Base-by-base conservation (phyloP, 78 protist genomes). In the Dictyostelium capitatum region DNA sequence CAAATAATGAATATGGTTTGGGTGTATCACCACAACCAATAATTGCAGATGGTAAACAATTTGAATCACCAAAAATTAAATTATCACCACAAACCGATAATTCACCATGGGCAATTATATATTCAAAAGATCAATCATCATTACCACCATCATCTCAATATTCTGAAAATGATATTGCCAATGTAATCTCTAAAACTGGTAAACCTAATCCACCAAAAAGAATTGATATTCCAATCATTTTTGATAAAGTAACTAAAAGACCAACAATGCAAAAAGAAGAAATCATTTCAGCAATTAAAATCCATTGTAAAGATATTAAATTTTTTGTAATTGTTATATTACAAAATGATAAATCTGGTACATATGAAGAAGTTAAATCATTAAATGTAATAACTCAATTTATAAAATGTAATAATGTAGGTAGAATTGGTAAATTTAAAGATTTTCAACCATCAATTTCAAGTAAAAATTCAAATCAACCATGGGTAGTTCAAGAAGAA, bases 341-440 rank as follows among this genome's bases (percentile, higher is more conserved):
- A n/a, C n/a, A 1, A n/a, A 48, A 67, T 15, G 56, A 23, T n/a
- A 25, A 64, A 2, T n/a, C 51, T 0, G 50, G 67, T 17, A 69
- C 65, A 6, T 32, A 10, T 1, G 69, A 67, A 28, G 69, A 81
- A 28, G 47, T 9, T 3, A n/a, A 6, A 14, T 10, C 89, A 47
- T 30, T 48, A 1, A 81, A 65, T 4, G 89, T 81, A 17, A 14
- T 81, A 14, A 81, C 89, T 17, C 89, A 81, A 50, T 81, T 78
- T 51, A 73, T 73, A 3, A 2, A 5, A 3, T 6, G 11, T 4
- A n/a, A n/a, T n/a, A n/a, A n/a, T n/a, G n/a, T n/a, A n/a, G 47
- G 48, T 8, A 47, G 11, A 2, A 6, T 73, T n/a, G 0, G 7
- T 17, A 50, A 50, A 12, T 9, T 32, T 2, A 67, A 28, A 6